phyloP scores from a whole-genome alignment of 225 moss, liverwort and hornwort species.

The Marchantia polymorpha region DNA sequence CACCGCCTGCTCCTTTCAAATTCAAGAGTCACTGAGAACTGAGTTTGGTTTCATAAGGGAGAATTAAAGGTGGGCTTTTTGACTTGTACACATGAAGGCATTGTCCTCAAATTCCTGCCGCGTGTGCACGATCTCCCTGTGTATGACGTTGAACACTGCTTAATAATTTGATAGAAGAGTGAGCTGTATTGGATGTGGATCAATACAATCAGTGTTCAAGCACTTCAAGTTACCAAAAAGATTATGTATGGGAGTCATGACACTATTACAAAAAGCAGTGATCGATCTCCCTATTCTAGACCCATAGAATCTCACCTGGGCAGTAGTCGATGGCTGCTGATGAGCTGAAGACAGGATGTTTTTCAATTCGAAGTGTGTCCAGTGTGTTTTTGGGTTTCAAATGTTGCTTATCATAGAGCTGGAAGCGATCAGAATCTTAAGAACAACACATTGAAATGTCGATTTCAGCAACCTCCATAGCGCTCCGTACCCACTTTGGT shows the following conservation, averaged over 20 bases:
- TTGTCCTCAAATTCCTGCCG: background rate
- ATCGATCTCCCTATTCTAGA: background rate
- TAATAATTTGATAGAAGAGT: background rate
- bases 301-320: background rate
- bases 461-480: slow-evolving; percentile 86
- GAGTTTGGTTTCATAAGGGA: no score
- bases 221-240: background rate
- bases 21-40: no score
- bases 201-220: background rate
- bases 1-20: no score
- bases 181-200: background rate
- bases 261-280: background rate
- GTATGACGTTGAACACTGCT: background rate
- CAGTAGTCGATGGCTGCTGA: background rate
- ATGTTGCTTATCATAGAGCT: background rate
- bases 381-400: background rate
- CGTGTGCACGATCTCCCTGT: background rate
- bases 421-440: background rate
- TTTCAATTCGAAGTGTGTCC: background rate
- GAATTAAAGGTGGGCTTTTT: no score
- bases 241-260: background rate
- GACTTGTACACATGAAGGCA: no score
- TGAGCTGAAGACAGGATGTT: background rate
- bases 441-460: slow-evolving; percentile 74
- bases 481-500: slow-evolving; percentile 76